These are phyloP conservation scores for Leucogyrophana mollusca DNA, from an alignment of 768 basidiomycete genomes.

Conservation along the genomic window DNA sequence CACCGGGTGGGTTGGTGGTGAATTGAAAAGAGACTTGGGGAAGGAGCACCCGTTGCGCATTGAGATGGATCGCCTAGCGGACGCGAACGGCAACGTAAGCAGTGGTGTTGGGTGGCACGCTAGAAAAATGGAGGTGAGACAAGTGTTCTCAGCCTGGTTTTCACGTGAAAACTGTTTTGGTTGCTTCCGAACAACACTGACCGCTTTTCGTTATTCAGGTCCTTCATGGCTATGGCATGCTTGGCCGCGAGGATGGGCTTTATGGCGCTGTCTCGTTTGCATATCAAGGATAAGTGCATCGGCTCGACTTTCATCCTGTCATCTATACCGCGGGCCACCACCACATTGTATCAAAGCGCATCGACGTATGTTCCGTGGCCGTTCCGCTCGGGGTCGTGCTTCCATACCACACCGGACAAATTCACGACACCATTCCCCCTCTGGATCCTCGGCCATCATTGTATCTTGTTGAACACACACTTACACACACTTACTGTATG, in stretches of 20 bases:
- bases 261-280: conserved; percentile 95
- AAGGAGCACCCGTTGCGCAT: conserved; percentile 63
- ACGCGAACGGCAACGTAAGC: conserved; percentile 86
- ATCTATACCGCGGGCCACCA: too few relatives aligned
- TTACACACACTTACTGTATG: conserved; percentile 1
- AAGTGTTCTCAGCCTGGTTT: conserved; percentile 2
- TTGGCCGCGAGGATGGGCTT: conserved; percentile 89
- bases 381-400: too few relatives aligned
- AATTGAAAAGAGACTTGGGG: conserved; percentile 57
- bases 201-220: conserved; percentile 49
- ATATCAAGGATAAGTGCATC: conserved; percentile 88
- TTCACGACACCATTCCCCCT: background rate
- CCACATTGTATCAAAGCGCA: too few relatives aligned
- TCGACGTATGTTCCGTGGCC: too few relatives aligned
- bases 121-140: conserved; percentile 92
- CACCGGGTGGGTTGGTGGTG: conserved; percentile 68
- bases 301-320: too few relatives aligned
- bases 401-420: too few relatives aligned
- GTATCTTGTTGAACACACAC: background rate
- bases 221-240: conserved; percentile 85
- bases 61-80: conserved; percentile 71
- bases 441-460: background rate
- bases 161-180: background rate
- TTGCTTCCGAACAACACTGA: too few relatives aligned
- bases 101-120: conserved; percentile 95